Evolutionary conservation across 2,329 filamentous ascomycete species (phyloP), one percentile per base, ranked within the genome.

Genomic region (Cladosporium austrohemisphaericum): DNA sequence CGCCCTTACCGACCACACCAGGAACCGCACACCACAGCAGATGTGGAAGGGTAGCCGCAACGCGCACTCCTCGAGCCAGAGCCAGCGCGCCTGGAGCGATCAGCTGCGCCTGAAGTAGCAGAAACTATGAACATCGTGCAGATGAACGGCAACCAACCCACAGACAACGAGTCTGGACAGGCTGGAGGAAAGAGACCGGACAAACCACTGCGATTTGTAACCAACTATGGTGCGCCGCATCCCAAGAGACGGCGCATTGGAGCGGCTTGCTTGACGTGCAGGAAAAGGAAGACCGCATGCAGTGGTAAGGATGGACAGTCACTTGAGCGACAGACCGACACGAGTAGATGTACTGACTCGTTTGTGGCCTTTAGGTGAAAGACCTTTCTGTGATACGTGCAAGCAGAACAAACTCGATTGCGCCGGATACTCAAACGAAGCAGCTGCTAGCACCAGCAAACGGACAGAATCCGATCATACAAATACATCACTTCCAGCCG

Each of bases 211-310:
- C 84, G 86, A 59, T 92, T 91, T 66, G 86, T 92, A 59, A 86
- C 88, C 56, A 89, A 84, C 61, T 85, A 90, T 69, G 86, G 87
- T 54, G 85, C 88, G 57, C 87, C 87, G 41, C 86, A 87, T 54
- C 84, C 85, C 20, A 92, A 91, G 69, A 77, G 86, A 60, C 79
- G 87, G 64, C 78, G 87, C 60, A 87, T 92, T 62, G 88, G 84
- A 70, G 84, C 86, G 61, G 87, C 87, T 9, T 76, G 73, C 51
- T 51, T 75, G 57, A 75, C 72, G 16, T 76, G 73, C 55, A 65
- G 73, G 7, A 69, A 69, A 56, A 71, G 74, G 53, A 76, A 76
- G 65, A 76, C 73, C 52, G 71, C 72, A 36, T 76, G 73, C 53
- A 51, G 49, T 20, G 49, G 49, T 44, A 29, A 46, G 43, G 14